A percentile compares a stretch with the other conserved stretches of the same genome.
Conservation (phyloP, 768 basidiomycete genomes). For the Mycena capillaripes region DNA sequence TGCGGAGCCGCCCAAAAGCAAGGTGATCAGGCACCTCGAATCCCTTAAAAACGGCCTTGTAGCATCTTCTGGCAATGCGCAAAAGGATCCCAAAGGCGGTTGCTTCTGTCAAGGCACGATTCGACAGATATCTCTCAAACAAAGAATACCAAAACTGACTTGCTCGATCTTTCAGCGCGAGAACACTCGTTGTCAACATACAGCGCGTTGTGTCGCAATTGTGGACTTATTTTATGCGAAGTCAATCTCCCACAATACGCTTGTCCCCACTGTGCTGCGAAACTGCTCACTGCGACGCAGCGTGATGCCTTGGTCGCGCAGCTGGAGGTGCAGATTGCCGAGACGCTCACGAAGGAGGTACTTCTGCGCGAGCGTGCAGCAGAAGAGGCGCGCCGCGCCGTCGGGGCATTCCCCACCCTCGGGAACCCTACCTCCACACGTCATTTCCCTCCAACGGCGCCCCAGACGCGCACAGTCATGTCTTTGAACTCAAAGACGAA, state of each 20-base stretch:
- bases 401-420: conserved; percentile 75
- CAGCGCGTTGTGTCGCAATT: conserved; percentile 66
- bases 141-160: not conserved
- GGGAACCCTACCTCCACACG: conserved; percentile 29
- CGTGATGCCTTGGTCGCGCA: conserved; percentile 55
- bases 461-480: conserved; percentile 68
- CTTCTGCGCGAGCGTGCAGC: conserved; percentile 60
- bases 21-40: conserved; percentile 63
- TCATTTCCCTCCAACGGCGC: conserved; percentile 40
- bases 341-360: conserved; percentile 62
- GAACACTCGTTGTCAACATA: conserved; percentile 70
- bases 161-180: conserved; percentile 56
- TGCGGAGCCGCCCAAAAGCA: conserved; percentile 58
- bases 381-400: conserved; percentile 63
- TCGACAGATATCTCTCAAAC: not conserved
- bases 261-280: conserved; percentile 67
- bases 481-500: conserved; percentile 69
- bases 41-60: conserved; percentile 52
- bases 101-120: conserved; percentile 76
- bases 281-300: conserved; percentile 52
- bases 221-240: conserved; percentile 74
- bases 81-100: conserved; percentile 71
- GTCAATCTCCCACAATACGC: conserved; percentile 67
- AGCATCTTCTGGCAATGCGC: conserved; percentile 45
- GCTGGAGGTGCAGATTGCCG: conserved; percentile 59